These are phyloP conservation scores for Platismatia glauca DNA, from an alignment of 495 filamentous ascomycete genomes.

Conservation along the genomic window DNA sequence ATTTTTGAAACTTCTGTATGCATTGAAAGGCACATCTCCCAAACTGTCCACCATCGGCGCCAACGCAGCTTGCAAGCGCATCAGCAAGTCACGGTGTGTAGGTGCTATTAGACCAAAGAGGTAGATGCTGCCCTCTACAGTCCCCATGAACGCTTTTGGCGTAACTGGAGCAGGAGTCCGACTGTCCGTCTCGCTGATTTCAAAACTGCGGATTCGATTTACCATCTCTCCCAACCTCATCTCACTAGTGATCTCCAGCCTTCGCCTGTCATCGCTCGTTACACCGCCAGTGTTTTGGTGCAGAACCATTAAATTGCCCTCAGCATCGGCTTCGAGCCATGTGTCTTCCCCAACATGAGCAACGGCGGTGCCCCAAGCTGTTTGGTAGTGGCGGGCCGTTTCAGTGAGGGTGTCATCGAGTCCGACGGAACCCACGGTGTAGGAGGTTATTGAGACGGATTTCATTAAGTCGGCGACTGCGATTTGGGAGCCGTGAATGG, in stretches of 20 bases:
- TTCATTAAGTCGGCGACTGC: constrained; percentile 93
- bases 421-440: constrained; percentile 39
- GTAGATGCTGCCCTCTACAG: constrained; percentile 88
- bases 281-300: constrained; percentile 61
- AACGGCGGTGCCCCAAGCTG: constrained; percentile 73
- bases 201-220: constrained; percentile 62
- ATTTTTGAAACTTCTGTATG: constrained; percentile 71
- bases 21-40: constrained; percentile 63
- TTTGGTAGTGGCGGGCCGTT: constrained; percentile 70
- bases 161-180: constrained; percentile 51
- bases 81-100: constrained; percentile 64
- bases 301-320: constrained; percentile 79
- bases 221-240: constrained; percentile 86
- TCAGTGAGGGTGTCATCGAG: constrained; percentile 51
- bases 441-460: constrained; percentile 69
- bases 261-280: constrained; percentile 59
- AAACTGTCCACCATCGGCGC: constrained; percentile 54
- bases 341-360: constrained; percentile 59
- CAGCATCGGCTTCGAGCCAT: constrained; percentile 72
- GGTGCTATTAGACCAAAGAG: constrained; percentile 71
- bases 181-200: constrained; percentile 43
- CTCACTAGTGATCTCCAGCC: constrained; percentile 68
- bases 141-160: constrained; percentile 81
- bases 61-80: constrained; percentile 68
- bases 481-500: constrained; percentile 50